These are phyloP conservation scores for Chlorella sorokiniana DNA, from an alignment of 139 green algal species.

Conservation along the genomic window DNA sequence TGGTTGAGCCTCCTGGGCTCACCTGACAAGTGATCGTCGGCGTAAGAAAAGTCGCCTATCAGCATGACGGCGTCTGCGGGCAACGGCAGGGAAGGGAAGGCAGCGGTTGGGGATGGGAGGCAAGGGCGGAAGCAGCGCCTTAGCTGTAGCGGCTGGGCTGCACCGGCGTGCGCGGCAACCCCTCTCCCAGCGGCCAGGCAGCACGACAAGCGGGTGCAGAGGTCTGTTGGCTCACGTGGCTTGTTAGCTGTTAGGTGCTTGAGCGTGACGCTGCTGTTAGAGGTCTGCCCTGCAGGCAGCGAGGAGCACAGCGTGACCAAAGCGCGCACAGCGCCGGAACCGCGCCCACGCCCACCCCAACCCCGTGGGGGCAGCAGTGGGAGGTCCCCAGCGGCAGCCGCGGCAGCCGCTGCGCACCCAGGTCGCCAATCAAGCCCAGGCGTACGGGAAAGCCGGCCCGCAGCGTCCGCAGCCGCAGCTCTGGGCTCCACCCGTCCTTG, in stretches of 20 bases:
- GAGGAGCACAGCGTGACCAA: neutral
- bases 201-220: no score
- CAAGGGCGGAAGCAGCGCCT: no score
- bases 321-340: neutral
- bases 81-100: no score
- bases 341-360: neutral
- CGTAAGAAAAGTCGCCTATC: neutral
- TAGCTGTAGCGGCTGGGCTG: no score
- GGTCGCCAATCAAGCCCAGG: neutral
- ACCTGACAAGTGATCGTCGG: neutral
- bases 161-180: no score
- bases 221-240: no score
- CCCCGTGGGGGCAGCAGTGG: neutral
- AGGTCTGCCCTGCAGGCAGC: neutral
- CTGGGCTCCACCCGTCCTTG: neutral
- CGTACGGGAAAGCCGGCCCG: neutral
- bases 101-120: no score
- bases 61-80: neutral
- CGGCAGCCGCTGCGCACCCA: neutral
- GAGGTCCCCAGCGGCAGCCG: neutral
- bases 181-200: no score
- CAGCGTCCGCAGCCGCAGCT: neutral
- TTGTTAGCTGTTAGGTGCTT: neutral
- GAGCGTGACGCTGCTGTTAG: neutral
- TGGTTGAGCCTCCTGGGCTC: no score